These are phyloP conservation scores for Firmiana major DNA, from an alignment of 345 rosid genomes.

Conservation along the genomic window DNA sequence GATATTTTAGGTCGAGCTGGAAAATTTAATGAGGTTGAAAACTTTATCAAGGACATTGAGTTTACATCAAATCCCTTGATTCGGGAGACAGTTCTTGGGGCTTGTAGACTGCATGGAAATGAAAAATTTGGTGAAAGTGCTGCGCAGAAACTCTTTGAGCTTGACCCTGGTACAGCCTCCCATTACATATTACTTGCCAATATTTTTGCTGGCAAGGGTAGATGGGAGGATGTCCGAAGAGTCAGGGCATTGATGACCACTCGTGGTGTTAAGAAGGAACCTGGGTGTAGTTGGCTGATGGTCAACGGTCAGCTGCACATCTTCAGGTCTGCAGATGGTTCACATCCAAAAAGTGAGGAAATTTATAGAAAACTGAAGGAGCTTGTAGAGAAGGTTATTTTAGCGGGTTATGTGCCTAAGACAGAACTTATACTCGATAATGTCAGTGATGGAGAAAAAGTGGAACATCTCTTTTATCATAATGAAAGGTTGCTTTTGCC, in stretches of 20 bases:
- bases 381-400: constrained; percentile 4
- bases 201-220: constrained; percentile 32
- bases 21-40: constrained; percentile 30
- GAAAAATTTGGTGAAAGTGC: constrained; percentile 30
- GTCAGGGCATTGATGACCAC: constrained; percentile 29
- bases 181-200: constrained; percentile 33
- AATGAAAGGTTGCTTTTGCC: constrained; percentile 9
- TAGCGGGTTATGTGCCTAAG: constrained; percentile 8
- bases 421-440: background rate
- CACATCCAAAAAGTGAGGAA: constrained; percentile 25
- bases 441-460: background rate
- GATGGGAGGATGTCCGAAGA: constrained; percentile 25
- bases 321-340: constrained; percentile 32
- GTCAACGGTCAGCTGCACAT: constrained; percentile 26
- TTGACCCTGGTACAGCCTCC: constrained; percentile 24
- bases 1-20: constrained; percentile 37
- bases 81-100: constrained; percentile 38
- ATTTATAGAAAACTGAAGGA: constrained; percentile 7
- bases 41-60: constrained; percentile 29
- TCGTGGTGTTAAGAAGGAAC: constrained; percentile 27
- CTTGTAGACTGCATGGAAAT: constrained; percentile 36
- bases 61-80: constrained; percentile 26
- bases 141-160: constrained; percentile 36
- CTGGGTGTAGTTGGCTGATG: constrained; percentile 40
- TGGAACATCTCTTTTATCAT: constrained; percentile 4